These are phyloP conservation scores for Rhytidhysteron rufulum DNA, from an alignment of 2,329 filamentous ascomycete species.

Conservation along the genomic window DNA sequence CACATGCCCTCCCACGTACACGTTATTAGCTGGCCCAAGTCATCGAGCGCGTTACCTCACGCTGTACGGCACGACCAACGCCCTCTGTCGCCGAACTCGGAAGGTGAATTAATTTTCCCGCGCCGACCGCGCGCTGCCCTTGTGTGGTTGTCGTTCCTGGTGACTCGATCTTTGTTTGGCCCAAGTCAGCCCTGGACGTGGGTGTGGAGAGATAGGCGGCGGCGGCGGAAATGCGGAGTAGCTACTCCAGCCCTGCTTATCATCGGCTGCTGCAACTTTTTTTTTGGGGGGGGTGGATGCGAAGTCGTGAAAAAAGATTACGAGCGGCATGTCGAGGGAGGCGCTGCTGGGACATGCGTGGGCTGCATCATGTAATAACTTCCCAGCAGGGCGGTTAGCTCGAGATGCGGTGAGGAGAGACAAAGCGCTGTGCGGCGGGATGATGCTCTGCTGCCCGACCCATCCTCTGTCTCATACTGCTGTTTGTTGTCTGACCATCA, in stretches of 20 bases:
- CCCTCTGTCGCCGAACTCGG: constrained; percentile 13
- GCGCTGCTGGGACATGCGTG: not conserved
- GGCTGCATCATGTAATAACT: not conserved
- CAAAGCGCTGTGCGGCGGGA: constrained; percentile 14
- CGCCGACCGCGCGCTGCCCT: constrained; percentile 13
- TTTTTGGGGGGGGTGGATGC: not conserved
- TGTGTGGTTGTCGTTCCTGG: constrained; percentile 10
- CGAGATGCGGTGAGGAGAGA: constrained; percentile 9
- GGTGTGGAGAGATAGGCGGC: constrained; percentile 10
- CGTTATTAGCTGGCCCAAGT: too few relatives aligned
- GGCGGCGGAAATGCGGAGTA: constrained; percentile 9
- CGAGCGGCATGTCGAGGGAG: too few relatives aligned
- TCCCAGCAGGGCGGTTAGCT: constrained; percentile 12
- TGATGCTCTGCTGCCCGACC: constrained; percentile 10
- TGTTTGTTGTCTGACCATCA: not conserved
- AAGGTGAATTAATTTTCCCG: constrained; percentile 13
- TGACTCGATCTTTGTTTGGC: too few relatives aligned
- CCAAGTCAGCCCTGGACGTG: too few relatives aligned
- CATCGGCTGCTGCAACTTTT: constrained; percentile 7
- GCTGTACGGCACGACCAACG: too few relatives aligned
- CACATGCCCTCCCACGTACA: too few relatives aligned
- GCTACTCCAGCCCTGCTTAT: constrained; percentile 11
- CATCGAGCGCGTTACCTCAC: too few relatives aligned
- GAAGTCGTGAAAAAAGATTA: too few relatives aligned
- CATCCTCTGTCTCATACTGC: too few relatives aligned